Percentiles rank a stretch among this genome's conserved stretches.
These are phyloP conservation scores for Casuarina cunninghamiana DNA, from an alignment of 306 rosid genomes.

Conservation along the genomic window DNA sequence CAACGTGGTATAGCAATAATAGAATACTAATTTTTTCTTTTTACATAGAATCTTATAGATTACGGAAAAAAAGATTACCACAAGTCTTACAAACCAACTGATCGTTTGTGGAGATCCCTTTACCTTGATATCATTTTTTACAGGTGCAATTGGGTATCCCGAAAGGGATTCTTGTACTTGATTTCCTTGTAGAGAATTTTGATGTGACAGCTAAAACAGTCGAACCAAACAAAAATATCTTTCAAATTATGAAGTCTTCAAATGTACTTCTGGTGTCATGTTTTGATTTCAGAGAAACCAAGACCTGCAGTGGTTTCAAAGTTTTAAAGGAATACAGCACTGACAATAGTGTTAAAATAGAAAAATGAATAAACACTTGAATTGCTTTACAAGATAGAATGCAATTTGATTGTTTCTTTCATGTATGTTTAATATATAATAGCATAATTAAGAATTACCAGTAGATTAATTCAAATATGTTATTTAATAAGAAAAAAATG, in stretches of 20 bases:
- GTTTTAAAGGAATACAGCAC: not conserved
- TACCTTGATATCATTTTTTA: constrained; percentile 5
- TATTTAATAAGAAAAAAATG: not conserved
- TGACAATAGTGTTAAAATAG: not conserved
- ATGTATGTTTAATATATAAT: not conserved
- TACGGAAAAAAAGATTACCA: not conserved
- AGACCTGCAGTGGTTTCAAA: not conserved
- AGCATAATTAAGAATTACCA: not conserved
- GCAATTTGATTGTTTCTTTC: too few species aligned
- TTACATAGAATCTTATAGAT: not conserved
- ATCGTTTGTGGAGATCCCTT: not conserved
- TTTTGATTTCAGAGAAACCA: not conserved
- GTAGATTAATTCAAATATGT: not conserved
- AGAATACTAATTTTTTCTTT: not conserved
- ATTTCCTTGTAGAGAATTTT: not conserved
- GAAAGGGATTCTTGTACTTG: not conserved
- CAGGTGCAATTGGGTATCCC: not conserved
- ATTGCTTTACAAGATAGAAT: too few species aligned
- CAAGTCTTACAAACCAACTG: not conserved
- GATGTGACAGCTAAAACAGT: not conserved
- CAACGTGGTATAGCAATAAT: constrained; percentile 14
- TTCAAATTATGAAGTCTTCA: not conserved
- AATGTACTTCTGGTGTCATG: not conserved
- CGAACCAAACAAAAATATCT: not conserved
- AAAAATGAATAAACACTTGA: too few species aligned